phyloP scores from a whole-genome alignment of 129 eudicot species.

The Tanacetum coccineum region DNA sequence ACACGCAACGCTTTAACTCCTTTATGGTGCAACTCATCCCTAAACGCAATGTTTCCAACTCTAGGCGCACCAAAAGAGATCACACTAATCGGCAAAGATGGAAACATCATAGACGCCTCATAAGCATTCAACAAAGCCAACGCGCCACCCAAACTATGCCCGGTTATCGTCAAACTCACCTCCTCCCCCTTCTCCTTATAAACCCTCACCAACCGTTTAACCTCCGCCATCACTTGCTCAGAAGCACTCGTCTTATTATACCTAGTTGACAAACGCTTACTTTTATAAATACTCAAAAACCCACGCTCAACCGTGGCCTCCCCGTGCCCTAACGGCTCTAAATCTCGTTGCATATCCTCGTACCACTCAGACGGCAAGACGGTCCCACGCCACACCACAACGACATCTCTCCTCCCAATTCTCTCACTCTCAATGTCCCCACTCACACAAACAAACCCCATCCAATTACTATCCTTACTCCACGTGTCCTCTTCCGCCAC shows the following conservation, averaged over 20 bases:
- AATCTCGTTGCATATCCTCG: constrained; percentile 56
- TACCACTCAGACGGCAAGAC: constrained; percentile 78
- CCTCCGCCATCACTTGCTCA: constrained; percentile 56
- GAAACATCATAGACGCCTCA: constrained; percentile 50
- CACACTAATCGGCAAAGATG: constrained; percentile 51
- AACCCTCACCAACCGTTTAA: constrained; percentile 31
- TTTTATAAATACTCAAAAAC: constrained; percentile 63
- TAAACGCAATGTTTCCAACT: constrained; percentile 71
- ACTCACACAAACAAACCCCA: constrained; percentile 77
- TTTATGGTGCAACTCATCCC: constrained; percentile 51
- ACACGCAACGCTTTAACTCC: constrained; percentile 68
- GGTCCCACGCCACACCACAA: constrained; percentile 81
- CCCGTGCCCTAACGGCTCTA: constrained; percentile 54
- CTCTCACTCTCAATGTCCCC: constrained; percentile 41
- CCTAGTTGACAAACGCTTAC: constrained; percentile 37
- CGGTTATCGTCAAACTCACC: constrained; percentile 78
- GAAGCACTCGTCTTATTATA: constrained; percentile 65
- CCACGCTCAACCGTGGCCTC: constrained; percentile 73
- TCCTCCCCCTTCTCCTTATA: constrained; percentile 48
- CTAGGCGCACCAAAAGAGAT: constrained; percentile 81
- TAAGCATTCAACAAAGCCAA: constrained; percentile 62
- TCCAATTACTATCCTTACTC: constrained; percentile 77
- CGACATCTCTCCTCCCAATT: constrained; percentile 71
- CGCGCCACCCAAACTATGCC: constrained; percentile 92
- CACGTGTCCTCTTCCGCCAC: constrained; percentile 48